Evolutionary conservation across 1,284 basidiomycete genomes (phyloP).

Genomic region (Sanghuangporus sanghuang): DNA sequence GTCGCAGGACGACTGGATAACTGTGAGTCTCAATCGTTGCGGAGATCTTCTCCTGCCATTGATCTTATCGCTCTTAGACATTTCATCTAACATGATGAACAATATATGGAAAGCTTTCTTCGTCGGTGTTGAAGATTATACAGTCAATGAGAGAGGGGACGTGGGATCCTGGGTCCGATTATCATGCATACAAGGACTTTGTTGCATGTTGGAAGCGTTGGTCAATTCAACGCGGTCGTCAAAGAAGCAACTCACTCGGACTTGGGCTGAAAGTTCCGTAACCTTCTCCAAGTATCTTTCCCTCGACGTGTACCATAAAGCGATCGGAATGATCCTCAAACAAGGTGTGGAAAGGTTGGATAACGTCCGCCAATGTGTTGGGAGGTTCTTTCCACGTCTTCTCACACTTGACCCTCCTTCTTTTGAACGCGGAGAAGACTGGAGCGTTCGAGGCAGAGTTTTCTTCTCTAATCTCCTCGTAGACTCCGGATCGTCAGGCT

Average conservation of each 20-base stretch:
- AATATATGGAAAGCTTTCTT: constrained; percentile 50
- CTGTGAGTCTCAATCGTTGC: constrained; percentile 31
- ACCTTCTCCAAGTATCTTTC: constrained; percentile 55
- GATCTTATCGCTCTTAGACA: constrained; percentile 31
- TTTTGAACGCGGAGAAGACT: constrained; percentile 9
- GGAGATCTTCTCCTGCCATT: background rate
- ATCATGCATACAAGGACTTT: constrained; percentile 61
- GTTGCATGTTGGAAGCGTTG: constrained; percentile 20
- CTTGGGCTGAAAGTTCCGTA: constrained; percentile 27
- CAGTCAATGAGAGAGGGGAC: constrained; percentile 92
- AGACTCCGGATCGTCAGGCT: constrained; percentile 37
- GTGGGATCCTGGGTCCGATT: constrained; percentile 96
- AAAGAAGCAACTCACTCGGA: constrained; percentile 40
- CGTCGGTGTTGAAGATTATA: constrained; percentile 81
- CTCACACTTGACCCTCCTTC: constrained; percentile 42
- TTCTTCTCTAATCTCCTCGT: constrained; percentile 15
- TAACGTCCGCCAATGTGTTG: constrained; percentile 80
- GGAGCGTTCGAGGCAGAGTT: constrained; percentile 4
- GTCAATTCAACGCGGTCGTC: constrained; percentile 30
- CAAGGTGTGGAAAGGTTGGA: constrained; percentile 91
- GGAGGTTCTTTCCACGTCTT: constrained; percentile 51
- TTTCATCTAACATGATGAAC: constrained; percentile 39
- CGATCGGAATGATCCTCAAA: constrained; percentile 71
- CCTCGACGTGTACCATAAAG: constrained; percentile 48
- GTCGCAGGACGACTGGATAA: constrained; percentile 38